Evolutionary conservation across 2,329 filamentous ascomycete genomes (phyloP).

Genomic region (Exophiala viscosa): DNA sequence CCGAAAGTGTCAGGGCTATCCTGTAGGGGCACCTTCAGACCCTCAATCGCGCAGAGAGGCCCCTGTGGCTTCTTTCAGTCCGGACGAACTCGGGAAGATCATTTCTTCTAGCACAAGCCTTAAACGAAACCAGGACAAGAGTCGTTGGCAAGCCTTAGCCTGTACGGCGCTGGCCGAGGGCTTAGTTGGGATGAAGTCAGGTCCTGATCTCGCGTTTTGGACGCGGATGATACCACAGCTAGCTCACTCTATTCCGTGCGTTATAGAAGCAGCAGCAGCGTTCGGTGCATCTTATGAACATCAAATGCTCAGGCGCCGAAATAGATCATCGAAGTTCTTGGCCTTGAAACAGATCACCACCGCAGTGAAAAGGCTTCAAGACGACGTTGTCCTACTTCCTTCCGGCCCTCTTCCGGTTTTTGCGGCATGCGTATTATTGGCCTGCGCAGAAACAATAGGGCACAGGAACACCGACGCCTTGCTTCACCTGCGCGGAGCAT

Average conservation of each 20-base stretch:
- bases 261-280: slow-evolving; percentile 8
- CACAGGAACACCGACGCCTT: slow-evolving; percentile 4
- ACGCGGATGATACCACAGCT: slow-evolving; percentile 7
- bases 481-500: slow-evolving; percentile 11
- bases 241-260: not conserved
- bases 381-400: slow-evolving; percentile 3
- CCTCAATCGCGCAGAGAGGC: not conserved
- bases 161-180: slow-evolving; percentile 1
- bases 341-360: not conserved
- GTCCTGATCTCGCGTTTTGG: not conserved
- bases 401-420: slow-evolving; percentile 6
- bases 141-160: slow-evolving; percentile 2
- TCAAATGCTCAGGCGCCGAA: slow-evolving; percentile 2
- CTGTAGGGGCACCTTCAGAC: not conserved
- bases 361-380: slow-evolving; percentile 2
- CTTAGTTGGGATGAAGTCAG: not conserved
- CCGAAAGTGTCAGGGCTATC: slow-evolving; percentile 6
- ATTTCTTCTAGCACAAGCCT: not conserved
- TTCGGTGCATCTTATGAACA: slow-evolving; percentile 15
- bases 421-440: slow-evolving; percentile 4
- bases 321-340: not conserved
- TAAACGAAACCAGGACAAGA: not conserved
- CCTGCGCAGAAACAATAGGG: slow-evolving; percentile 8
- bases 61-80: not conserved
- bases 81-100: not conserved